A percentile compares a stretch with the other conserved stretches of the same genome.
Conservation (phyloP, 2,329 filamentous ascomycete genomes). For the Phoma herbarum region DNA sequence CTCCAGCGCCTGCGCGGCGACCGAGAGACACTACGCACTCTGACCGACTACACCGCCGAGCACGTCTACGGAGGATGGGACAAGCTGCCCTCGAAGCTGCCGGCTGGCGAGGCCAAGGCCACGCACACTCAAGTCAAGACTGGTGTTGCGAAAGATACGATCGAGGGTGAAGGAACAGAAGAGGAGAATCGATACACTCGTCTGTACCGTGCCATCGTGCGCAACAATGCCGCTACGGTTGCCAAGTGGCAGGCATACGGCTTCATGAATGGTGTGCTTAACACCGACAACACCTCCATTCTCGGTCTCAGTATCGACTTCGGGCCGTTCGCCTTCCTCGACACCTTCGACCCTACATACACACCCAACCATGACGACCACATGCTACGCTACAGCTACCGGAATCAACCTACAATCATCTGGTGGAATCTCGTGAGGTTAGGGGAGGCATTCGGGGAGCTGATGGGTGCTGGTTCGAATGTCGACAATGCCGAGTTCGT, state of each 20-base stretch:
- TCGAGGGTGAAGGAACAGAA: conserved; percentile 72
- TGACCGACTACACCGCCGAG: conserved; percentile 86
- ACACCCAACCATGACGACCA: conserved; percentile 97
- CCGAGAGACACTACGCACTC: conserved; percentile 72
- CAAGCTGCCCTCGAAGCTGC: conserved; percentile 70
- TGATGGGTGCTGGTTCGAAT: conserved; percentile 77
- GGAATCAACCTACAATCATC: conserved; percentile 93
- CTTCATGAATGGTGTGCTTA: conserved; percentile 99
- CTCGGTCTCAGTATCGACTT: conserved; percentile 91
- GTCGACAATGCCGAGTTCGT: conserved; percentile 79
- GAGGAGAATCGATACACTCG: conserved; percentile 88
- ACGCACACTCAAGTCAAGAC: conserved; percentile 51
- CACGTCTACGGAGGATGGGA: conserved; percentile 91
- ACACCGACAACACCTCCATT: conserved; percentile 96
- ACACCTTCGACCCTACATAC: conserved; percentile 93
- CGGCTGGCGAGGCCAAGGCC: conserved; percentile 60
- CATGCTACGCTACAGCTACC: conserved; percentile 86
- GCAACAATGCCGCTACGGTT: conserved; percentile 86
- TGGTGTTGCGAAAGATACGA: conserved; percentile 64
- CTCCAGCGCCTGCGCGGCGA: conserved; percentile 85
- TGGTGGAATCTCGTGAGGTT: conserved; percentile 98
- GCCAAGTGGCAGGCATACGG: conserved; percentile 97
- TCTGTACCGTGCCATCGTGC: conserved; percentile 85
- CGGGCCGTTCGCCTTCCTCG: conserved; percentile 96
- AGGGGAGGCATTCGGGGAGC: conserved; percentile 86